Base-by-base conservation (phyloP, 768 basidiomycete genomes). In the Kwoniella bestiolae region DNA sequence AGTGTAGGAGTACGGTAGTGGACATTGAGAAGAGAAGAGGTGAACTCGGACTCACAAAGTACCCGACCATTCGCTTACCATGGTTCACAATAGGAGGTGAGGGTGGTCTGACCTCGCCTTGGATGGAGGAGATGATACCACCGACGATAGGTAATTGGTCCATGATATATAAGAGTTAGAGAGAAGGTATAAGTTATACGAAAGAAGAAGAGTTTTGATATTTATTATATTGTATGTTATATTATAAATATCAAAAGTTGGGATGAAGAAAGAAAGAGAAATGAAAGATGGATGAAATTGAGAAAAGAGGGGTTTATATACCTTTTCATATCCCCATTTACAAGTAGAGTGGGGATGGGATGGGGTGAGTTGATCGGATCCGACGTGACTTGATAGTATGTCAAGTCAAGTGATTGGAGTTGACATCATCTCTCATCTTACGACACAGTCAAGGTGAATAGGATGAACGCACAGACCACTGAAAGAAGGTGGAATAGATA, bases 1-100 rank as follows among this genome's bases (percentile, higher is more conserved):
- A 32, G 25, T 52, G 50, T 9, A 47, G 11, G 46, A 11, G 23
- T 9, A 11, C 11, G 45, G 23, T 47, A 21, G 23, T 47, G 23
- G 8, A 47, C 8, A 47, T 11, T 7, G 45, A 7, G n/a, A n/a
- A 26, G 26, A 4, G 29, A 6, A n/a, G 26, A 29, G 12, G 18
- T 16, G 50, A 28, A 6, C 11, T 32, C 32, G 18, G 28, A 49
- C 60, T 32, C 35, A 61, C 60, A n/a, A 52, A 61, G 38, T 61
- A 61, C 35, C 60, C 60, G n/a, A 61, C 38, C 26, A 61, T 26
- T 32, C 60, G 32, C 52, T 61, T 61, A 31, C 60, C 60, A 26
- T 35, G 18, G 23, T 18, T 29, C 12, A 16, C 18, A 34, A 26
- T 21, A 47, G 46, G 25, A 47, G 46, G 46, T 21, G 46, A 21